These are phyloP conservation scores for Moricandia moricandioides DNA, from an alignment of 345 rosid genomes.

Conservation along the genomic window DNA sequence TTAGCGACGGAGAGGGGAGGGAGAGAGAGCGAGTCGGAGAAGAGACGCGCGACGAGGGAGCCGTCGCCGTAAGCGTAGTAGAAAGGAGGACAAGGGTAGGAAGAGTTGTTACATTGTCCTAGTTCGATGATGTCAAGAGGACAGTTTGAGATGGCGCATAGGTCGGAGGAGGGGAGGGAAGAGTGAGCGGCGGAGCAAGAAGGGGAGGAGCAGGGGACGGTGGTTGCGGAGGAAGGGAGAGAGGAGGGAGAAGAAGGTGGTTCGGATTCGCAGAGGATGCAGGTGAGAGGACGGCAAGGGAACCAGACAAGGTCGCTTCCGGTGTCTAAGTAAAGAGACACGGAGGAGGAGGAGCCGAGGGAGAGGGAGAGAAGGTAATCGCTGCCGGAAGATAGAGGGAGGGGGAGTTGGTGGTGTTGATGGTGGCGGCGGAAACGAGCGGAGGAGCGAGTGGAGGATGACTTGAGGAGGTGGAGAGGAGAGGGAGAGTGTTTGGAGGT, in stretches of 20 bases:
- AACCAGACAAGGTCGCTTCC: constrained; percentile 98
- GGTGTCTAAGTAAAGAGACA: constrained; percentile 88
- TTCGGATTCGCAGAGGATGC: constrained; percentile 84
- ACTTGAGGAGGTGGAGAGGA: constrained; percentile 77
- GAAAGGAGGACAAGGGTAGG: constrained; percentile 71
- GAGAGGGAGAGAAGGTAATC: constrained; percentile 83
- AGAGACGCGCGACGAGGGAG: constrained; percentile 67
- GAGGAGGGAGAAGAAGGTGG: constrained; percentile 38
- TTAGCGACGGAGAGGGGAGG: constrained; percentile 47
- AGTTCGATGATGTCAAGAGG: constrained; percentile 76
- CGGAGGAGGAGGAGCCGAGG: constrained; percentile 49
- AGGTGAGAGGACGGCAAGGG: constrained; percentile 83
- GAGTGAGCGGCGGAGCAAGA: constrained; percentile 88
- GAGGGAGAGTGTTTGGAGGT: constrained; percentile 47
- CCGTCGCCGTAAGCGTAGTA: constrained; percentile 98
- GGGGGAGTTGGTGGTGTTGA: constrained; percentile 52
- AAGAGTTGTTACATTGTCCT: constrained; percentile 51
- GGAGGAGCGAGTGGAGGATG: constrained; percentile 69
- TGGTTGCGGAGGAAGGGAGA: constrained; percentile 50
- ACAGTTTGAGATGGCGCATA: constrained; percentile 79
- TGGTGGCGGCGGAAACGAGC: constrained; percentile 63
- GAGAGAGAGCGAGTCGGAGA: constrained; percentile 52
- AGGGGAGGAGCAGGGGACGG: constrained; percentile 59
- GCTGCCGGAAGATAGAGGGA: constrained; percentile 88
- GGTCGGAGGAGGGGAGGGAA: constrained; percentile 62